These are phyloP conservation scores for Gyrodon lividus DNA, from an alignment of 768 basidiomycete genomes.

Conservation along the genomic window DNA sequence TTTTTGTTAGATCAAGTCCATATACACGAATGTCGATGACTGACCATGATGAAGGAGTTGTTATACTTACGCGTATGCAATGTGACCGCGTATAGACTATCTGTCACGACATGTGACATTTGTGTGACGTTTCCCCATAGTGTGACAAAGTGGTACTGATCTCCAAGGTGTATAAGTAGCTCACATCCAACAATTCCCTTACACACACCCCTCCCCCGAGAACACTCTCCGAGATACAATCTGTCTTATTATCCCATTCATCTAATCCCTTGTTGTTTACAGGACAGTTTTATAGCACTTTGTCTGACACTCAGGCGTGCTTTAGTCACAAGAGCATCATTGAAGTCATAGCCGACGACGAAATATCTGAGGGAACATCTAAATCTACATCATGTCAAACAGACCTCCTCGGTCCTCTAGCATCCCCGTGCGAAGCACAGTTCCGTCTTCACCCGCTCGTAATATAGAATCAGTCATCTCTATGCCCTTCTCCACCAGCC, in stretches of 20 bases:
- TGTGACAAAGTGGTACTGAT: conserved; percentile 10
- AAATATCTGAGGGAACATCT: neutral
- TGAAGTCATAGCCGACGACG: neutral
- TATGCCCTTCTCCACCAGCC: conserved; percentile 48
- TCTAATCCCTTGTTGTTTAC: neutral
- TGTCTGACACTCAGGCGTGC: neutral
- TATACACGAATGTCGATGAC: neutral
- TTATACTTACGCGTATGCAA: conserved; percentile 22
- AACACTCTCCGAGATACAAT: neutral
- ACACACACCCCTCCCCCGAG: neutral
- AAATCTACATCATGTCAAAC: conserved; percentile 37
- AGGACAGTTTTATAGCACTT: neutral
- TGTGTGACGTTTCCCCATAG: conserved; percentile 26
- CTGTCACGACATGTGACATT: conserved; percentile 28
- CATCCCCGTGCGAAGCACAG: conserved; percentile 56
- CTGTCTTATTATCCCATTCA: neutral
- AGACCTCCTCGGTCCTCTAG: conserved; percentile 62
- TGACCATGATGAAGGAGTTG: conserved; percentile 20
- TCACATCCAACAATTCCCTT: neutral
- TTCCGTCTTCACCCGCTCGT: conserved; percentile 47
- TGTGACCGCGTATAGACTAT: conserved; percentile 5
- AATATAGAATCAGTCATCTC: conserved; percentile 66
- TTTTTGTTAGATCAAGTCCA: conserved; percentile 1
- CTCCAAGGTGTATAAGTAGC: conserved; percentile 10
- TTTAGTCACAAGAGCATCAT: neutral